Percentiles rank a stretch among this genome's conserved stretches.
Conservation (phyloP, 805 yeast genomes). For the Hemisphaericaspora nanyangensis region DNA sequence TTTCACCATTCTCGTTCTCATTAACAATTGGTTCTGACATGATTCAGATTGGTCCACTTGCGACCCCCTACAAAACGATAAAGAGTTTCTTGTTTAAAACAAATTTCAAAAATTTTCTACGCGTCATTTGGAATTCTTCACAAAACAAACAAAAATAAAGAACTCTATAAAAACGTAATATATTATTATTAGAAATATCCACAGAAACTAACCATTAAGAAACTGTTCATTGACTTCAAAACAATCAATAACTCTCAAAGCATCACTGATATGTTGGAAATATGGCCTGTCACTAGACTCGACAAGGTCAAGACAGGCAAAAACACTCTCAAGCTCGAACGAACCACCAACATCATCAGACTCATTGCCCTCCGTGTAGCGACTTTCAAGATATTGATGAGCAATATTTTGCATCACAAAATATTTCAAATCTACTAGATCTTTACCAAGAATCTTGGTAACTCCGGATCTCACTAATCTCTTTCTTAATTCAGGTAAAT, state of each 20-base stretch:
- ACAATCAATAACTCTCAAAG: constrained; percentile 34
- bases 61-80: too few species aligned
- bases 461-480: constrained; percentile 31
- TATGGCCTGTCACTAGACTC: constrained; percentile 27
- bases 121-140: too few species aligned
- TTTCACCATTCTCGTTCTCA: constrained; percentile 5
- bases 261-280: constrained; percentile 36
- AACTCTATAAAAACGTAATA: too few species aligned
- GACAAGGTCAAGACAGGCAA: constrained; percentile 18
- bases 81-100: too few species aligned
- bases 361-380: not conserved
- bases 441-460: constrained; percentile 18
- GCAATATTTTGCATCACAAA: constrained; percentile 16
- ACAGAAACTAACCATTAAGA: too few species aligned
- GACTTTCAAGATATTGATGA: constrained; percentile 2
- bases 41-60: too few species aligned
- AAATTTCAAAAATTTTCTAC: too few species aligned
- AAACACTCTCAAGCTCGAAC: constrained; percentile 13
- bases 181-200: too few species aligned
- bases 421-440: constrained; percentile 22
- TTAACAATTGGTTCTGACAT: constrained; percentile 3
- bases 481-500: constrained; percentile 21
- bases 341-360: not conserved
- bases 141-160: too few species aligned
- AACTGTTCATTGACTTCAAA: constrained; percentile 19